Conservation (phyloP, 495 filamentous ascomycete species). For the Tuber melanosporum region DNA sequence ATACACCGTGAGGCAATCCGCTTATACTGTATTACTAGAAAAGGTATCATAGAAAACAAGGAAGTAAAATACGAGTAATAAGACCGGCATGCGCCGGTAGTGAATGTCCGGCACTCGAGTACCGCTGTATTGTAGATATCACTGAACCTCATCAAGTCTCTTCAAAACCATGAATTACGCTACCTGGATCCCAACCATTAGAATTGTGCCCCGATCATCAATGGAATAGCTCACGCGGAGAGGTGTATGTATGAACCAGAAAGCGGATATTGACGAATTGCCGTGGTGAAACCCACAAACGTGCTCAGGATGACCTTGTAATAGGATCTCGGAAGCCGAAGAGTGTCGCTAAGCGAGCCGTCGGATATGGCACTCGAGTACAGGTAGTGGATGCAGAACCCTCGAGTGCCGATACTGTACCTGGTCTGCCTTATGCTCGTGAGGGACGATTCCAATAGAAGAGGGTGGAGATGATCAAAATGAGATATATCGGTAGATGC, state of each 20-base stretch:
- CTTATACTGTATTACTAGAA: conserved; percentile 20
- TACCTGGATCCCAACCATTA: conserved; percentile 9
- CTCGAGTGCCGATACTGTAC: background rate
- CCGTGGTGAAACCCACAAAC: conserved; percentile 8
- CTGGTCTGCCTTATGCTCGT: conserved; percentile 5
- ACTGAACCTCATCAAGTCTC: background rate
- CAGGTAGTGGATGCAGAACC: background rate
- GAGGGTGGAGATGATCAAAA: conserved; percentile 4
- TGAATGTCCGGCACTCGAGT: conserved; percentile 8
- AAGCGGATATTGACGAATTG: conserved; percentile 14
- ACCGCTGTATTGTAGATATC: background rate
- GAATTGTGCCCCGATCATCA: conserved; percentile 8
- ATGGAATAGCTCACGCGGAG: conserved; percentile 10
- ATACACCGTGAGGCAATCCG: conserved; percentile 10
- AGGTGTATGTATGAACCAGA: conserved; percentile 4
- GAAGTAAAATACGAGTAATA: conserved; percentile 4
- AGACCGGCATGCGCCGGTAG: conserved; percentile 9
- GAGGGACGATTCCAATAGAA: conserved; percentile 16
- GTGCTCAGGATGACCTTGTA: conserved; percentile 19
- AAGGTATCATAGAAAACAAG: background rate
- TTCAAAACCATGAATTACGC: conserved; percentile 15
- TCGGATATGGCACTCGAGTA: background rate
- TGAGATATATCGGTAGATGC: conserved; percentile 4
- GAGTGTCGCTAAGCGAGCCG: background rate
- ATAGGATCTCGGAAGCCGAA: conserved; percentile 7